phyloP scores from a whole-genome alignment of 2,329 filamentous ascomycete species.

The Claviceps africana region DNA sequence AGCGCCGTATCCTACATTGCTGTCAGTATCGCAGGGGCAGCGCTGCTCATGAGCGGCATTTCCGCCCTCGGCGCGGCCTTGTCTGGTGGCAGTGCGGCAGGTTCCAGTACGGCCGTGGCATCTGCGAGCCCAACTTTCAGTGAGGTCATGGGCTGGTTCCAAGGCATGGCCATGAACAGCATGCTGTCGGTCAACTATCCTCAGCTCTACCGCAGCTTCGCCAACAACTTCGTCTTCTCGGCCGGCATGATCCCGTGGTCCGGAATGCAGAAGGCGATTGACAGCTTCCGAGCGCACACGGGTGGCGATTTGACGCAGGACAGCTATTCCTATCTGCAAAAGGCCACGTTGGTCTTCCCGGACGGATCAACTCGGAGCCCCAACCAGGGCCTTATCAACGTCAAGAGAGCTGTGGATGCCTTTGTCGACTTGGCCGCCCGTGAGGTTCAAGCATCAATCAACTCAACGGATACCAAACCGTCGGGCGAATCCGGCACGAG shows the following conservation, averaged over 20 bases:
- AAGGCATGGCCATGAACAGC: constrained; percentile 86
- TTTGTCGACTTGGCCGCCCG: constrained; percentile 39
- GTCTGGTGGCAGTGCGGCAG: constrained; percentile 30
- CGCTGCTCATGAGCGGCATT: constrained; percentile 58
- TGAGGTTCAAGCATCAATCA: constrained; percentile 32
- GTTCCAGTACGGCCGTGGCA: constrained; percentile 38
- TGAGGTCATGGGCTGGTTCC: constrained; percentile 80
- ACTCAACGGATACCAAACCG: constrained; percentile 18
- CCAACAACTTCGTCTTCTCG: constrained; percentile 88
- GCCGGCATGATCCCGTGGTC: constrained; percentile 73
- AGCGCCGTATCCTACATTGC: constrained; percentile 72
- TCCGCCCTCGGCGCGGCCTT: constrained; percentile 52
- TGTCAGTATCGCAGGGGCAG: constrained; percentile 72
- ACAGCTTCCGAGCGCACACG: constrained; percentile 64
- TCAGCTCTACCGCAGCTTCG: constrained; percentile 73
- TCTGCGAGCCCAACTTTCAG: constrained; percentile 70
- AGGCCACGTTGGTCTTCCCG: constrained; percentile 59
- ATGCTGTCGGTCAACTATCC: constrained; percentile 91
- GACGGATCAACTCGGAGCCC: constrained; percentile 39
- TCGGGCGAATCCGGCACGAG: constrained; percentile 10
- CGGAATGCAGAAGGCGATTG: constrained; percentile 67
- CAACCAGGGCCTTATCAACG: constrained; percentile 25
- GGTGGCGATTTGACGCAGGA: constrained; percentile 78
- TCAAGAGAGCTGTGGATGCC: constrained; percentile 39
- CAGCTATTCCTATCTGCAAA: constrained; percentile 60